A percentile compares a stretch with the other conserved stretches of the same genome.
phyloP scores from a whole-genome alignment of 2,329 filamentous ascomycete species.

The Aplosporella prunicola region DNA sequence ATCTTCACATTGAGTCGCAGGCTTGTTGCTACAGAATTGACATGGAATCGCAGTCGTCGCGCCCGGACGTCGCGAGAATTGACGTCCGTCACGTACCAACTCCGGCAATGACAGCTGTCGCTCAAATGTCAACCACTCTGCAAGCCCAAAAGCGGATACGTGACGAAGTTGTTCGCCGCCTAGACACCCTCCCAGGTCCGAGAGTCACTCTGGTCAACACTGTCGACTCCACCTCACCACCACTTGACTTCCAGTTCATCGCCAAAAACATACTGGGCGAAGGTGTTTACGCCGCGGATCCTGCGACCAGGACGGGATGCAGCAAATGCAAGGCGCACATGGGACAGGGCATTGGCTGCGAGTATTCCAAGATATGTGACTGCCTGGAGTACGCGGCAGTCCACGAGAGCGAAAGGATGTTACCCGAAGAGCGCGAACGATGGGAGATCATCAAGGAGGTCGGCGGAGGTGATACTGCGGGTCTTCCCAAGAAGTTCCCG shows the following conservation, averaged over 20 bases:
- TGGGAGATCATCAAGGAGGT: conserved; percentile 15
- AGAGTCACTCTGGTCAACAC: conserved; percentile 55
- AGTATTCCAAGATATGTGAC: conserved; percentile 52
- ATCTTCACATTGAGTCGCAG: conserved; percentile 1
- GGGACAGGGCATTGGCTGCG: conserved; percentile 47
- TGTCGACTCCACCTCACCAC: conserved; percentile 45
- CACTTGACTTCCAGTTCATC: conserved; percentile 60
- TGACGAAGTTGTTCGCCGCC: conserved; percentile 25
- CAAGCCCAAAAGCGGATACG: conserved; percentile 29
- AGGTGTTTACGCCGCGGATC: conserved; percentile 51
- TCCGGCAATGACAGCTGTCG: conserved; percentile 24
- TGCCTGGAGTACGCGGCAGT: conserved; percentile 57
- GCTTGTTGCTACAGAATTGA: too few relatives aligned
- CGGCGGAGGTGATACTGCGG: conserved; percentile 21
- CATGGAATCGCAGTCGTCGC: conserved; percentile 13
- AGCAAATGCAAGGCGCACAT: conserved; percentile 48
- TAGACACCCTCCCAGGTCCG: conserved; percentile 22
- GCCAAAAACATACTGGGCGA: conserved; percentile 48
- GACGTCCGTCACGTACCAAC: conserved; percentile 28
- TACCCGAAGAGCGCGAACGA: conserved; percentile 2
- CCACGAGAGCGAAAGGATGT: conserved; percentile 22
- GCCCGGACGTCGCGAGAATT: conserved; percentile 18
- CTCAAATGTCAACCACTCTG: conserved; percentile 19
- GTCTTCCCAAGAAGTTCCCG: conserved; percentile 47
- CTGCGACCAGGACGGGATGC: conserved; percentile 60